A percentile compares a stretch with the other conserved stretches of the same genome.
phyloP scores from a whole-genome alignment of 225 moss, liverwort and hornwort genomes.

The Thuidium tamariscinum region DNA sequence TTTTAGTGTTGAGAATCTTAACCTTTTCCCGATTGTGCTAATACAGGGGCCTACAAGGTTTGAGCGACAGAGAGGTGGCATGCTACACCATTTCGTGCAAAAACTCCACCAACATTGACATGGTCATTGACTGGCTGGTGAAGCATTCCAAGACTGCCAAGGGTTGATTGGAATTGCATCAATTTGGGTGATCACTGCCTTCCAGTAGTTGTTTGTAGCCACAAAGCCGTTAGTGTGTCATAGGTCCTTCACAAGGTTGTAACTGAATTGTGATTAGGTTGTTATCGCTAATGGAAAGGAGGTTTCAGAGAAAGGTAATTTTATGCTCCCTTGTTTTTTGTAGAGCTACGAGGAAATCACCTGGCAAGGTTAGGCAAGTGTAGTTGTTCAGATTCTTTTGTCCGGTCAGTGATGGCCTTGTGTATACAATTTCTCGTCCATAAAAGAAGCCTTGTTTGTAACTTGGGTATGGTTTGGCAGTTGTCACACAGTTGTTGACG shows the following conservation, averaged over 20 bases:
- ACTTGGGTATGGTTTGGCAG: neutral
- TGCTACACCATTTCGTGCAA: constrained; percentile 97
- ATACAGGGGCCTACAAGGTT: constrained; percentile 59
- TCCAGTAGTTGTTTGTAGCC: neutral
- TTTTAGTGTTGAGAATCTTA: neutral
- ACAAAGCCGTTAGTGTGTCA: constrained; percentile 1
- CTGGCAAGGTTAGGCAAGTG: constrained; percentile 6
- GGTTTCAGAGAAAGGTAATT: constrained; percentile 18
- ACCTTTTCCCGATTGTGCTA: neutral
- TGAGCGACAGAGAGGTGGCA: constrained; percentile 84
- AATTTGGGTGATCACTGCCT: neutral
- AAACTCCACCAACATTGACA: constrained; percentile 85
- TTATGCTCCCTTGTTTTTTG: neutral
- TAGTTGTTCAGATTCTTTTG: constrained; percentile 43
- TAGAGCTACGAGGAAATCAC: constrained; percentile 5
- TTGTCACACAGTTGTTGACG: neutral
- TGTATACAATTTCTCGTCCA: constrained; percentile 37
- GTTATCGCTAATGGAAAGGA: constrained; percentile 13
- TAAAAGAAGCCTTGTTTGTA: constrained; percentile 22
- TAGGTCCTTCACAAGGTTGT: constrained; percentile 26
- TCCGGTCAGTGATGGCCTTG: constrained; percentile 26
- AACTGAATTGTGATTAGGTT: constrained; percentile 24
- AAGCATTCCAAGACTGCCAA: constrained; percentile 98
- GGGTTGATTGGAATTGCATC: constrained; percentile 46
- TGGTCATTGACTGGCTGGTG: constrained; percentile 93